Percentiles rank a stretch among this genome's conserved stretches.
These are phyloP conservation scores for Pterocarpus santalinus DNA, from an alignment of 306 rosid genomes.

Conservation along the genomic window DNA sequence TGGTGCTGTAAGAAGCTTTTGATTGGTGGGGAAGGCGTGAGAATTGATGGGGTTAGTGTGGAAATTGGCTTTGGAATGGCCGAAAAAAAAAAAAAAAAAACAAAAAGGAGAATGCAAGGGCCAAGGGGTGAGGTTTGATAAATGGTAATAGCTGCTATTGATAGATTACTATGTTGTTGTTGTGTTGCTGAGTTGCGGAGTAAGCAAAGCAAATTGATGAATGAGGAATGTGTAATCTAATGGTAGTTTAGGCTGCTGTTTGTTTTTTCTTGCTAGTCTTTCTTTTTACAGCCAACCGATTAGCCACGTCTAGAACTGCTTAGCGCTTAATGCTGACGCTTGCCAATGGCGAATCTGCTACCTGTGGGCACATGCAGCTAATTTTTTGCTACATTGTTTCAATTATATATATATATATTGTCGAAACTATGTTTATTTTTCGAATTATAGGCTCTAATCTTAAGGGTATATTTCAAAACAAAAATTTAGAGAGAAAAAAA, in stretches of 20 bases:
- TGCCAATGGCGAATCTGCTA: neutral
- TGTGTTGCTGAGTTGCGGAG: constrained; percentile 17
- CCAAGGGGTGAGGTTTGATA: too few species aligned
- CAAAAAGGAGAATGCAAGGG: neutral
- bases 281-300: neutral
- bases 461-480: too few species aligned
- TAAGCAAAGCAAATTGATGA: constrained; percentile 13
- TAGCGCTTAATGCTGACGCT: constrained; percentile 38
- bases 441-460: too few species aligned
- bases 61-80: constrained; percentile 38
- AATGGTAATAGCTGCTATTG: neutral
- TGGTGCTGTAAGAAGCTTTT: too few species aligned
- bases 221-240: neutral
- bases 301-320: constrained; percentile 25
- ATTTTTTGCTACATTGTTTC: too few species aligned
- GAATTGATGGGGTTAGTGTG: constrained; percentile 29
- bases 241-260: neutral
- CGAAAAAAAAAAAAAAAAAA: constrained; percentile 29
- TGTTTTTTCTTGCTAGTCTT: neutral
- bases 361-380: neutral
- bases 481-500: too few species aligned
- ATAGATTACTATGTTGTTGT: neutral
- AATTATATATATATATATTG: too few species aligned
- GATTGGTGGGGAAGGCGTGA: neutral
- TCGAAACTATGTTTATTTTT: too few species aligned